A percentile compares a stretch with the other conserved stretches of the same genome.
Evolutionary conservation across 495 filamentous ascomycete genomes (phyloP).

Genomic region (Trichoderma orchidacearum): DNA sequence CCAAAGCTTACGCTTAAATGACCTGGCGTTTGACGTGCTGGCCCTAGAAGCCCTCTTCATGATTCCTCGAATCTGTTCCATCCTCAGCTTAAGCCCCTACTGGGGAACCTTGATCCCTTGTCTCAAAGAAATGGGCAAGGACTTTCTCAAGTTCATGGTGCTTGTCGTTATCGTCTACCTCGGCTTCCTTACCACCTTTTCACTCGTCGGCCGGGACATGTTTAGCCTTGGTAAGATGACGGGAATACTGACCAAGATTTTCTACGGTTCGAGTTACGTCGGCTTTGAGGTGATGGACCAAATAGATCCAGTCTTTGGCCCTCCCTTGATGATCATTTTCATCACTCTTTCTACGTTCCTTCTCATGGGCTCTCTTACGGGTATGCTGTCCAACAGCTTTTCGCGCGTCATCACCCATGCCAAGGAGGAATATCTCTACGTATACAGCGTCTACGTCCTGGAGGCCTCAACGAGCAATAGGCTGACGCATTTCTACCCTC

Average conservation of each 20-base stretch:
- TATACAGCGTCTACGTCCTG: slow-evolving; percentile 63
- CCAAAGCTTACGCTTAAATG: slow-evolving; percentile 46
- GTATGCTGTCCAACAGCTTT: slow-evolving; percentile 81
- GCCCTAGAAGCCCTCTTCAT: slow-evolving; percentile 82
- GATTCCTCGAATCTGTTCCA: slow-evolving; percentile 78
- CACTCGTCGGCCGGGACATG: slow-evolving; percentile 66
- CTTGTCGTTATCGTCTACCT: slow-evolving; percentile 73
- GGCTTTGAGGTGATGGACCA: slow-evolving; percentile 53
- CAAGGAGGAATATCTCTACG: slow-evolving; percentile 78
- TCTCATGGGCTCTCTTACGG: slow-evolving; percentile 81
- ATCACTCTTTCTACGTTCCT: slow-evolving; percentile 80
- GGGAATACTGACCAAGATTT: slow-evolving; percentile 78
- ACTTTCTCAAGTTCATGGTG: slow-evolving; percentile 81
- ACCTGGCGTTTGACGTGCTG: slow-evolving; percentile 75
- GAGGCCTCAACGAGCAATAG: slow-evolving; percentile 68
- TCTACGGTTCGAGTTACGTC: slow-evolving; percentile 59
- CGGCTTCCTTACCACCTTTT: slow-evolving; percentile 87
- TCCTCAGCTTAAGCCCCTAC: slow-evolving; percentile 80
- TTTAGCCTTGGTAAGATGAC: slow-evolving; percentile 67
- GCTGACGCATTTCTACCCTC: slow-evolving; percentile 68
- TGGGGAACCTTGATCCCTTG: slow-evolving; percentile 76
- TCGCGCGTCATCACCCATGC: slow-evolving; percentile 58
- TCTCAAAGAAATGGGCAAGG: slow-evolving; percentile 87
- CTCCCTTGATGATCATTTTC: slow-evolving; percentile 68
- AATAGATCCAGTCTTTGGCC: slow-evolving; percentile 37